Base-by-base conservation (phyloP, 2,329 filamentous ascomycete genomes). In the Gremmenia infestans region DNA sequence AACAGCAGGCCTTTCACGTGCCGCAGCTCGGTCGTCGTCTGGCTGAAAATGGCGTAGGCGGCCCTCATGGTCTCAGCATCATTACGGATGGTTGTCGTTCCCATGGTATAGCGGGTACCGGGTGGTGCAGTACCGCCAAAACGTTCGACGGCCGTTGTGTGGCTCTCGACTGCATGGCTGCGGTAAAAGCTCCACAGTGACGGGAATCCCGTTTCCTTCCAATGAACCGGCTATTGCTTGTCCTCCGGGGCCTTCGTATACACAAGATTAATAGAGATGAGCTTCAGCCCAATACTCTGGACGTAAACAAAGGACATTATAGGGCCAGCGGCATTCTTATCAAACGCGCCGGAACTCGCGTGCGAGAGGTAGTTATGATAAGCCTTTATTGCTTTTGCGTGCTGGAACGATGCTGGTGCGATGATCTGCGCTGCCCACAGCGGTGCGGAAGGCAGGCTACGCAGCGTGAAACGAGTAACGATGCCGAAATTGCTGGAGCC, bases 401-500 rank as follows among this genome's bases (percentile, higher is more conserved):
- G 25, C 52, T 7, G 40, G 40, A 14, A 56, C 36, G 15, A 39
- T 37, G 25, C 52, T 35, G 4, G 51, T 58, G 25, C 48, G 39
- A 15, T 48, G 40, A 37, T 42, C 49, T 47, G 42, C 11, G 56
- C 47, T 19, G 53, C n/a, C 42, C 53, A 55, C 14, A 55, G 47
- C 36, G 37, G 36, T 5, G 55, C 56, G 11, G 25, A 51, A 17
- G 54, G 48, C 45, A 60, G 59, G 15, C 57, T 59, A n/a, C 45
- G 40, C 22, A 60, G 37, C 14, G 52, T 58, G 48, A 60, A 56
- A 22, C 51, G 19, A 8, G 58, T 58, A 28, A 56, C 55, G 22
- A 60, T 46, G 9, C 58, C 60, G 35, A 62, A 60, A 22, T 52
- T 53, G 19, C 54, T 48, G 2, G 52, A 53, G 9, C 56, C 60